A percentile compares a stretch with the other conserved stretches of the same genome.
These are phyloP conservation scores for Anethum foeniculum DNA, from an alignment of 140 eudicot genomes.

Conservation along the genomic window DNA sequence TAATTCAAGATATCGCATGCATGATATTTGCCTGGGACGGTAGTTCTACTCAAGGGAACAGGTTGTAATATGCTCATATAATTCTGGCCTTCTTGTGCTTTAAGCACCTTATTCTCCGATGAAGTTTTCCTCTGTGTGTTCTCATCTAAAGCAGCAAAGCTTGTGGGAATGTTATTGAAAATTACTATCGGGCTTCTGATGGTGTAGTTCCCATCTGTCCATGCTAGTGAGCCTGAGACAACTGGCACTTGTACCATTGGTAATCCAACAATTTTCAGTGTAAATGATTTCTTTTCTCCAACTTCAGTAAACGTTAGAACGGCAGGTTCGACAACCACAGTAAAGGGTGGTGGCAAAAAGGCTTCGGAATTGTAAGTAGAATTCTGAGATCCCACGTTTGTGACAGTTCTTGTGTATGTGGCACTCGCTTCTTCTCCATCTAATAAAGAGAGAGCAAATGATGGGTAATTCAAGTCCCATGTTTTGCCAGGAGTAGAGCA, in stretches of 20 bases:
- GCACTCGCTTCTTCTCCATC: constrained; percentile 11
- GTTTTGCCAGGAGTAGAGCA: constrained; percentile 5
- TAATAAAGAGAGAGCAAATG: not conserved
- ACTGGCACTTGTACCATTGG: constrained; percentile 8
- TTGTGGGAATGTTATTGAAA: constrained; percentile 9
- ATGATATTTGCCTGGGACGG: not conserved
- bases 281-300: constrained; percentile 8
- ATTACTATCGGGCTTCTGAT: constrained; percentile 5
- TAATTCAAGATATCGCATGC: not conserved
- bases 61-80: not conserved
- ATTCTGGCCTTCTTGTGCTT: not conserved
- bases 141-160: constrained; percentile 5
- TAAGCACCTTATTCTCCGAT: not conserved
- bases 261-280: not conserved
- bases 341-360: constrained; percentile 8
- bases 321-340: not conserved
- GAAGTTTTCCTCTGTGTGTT: not conserved
- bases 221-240: constrained; percentile 2
- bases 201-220: constrained; percentile 2
- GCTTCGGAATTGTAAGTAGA: not conserved
- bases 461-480: constrained; percentile 10
- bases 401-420: constrained; percentile 3
- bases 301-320: not conserved
- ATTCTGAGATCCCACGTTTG: constrained; percentile 1
- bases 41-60: not conserved